These are phyloP conservation scores for Nannochloropsis gaditana DNA, from an alignment of 108 stramenopile species.

Conservation along the genomic window DNA sequence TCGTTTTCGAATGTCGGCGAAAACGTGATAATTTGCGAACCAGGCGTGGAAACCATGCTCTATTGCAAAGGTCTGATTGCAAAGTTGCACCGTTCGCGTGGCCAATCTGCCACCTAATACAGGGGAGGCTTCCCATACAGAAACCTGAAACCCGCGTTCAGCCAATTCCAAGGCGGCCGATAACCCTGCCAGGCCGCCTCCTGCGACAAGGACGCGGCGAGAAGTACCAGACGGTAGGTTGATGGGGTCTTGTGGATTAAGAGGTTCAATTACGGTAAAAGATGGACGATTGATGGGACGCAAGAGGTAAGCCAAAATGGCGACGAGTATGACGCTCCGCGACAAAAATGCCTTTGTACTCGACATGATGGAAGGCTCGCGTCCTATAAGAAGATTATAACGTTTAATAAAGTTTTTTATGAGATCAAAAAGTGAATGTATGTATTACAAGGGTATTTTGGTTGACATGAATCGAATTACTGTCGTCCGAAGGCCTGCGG, in stretches of 20 bases:
- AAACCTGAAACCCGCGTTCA: not conserved
- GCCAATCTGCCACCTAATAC: constrained; percentile 8
- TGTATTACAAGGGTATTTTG: not conserved
- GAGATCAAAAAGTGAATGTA: not conserved
- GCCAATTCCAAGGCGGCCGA: not conserved
- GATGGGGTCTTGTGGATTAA: constrained; percentile 7
- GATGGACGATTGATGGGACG: constrained; percentile 7
- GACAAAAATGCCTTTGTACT: not conserved
- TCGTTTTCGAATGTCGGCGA: constrained; percentile 19
- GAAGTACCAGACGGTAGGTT: not conserved
- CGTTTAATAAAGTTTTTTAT: not conserved
- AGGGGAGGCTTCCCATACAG: not conserved
- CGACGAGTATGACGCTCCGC: not conserved
- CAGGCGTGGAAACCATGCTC: constrained; percentile 15
- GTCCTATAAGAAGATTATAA: not conserved
- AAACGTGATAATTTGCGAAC: constrained; percentile 10
- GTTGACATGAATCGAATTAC: too few relatives aligned
- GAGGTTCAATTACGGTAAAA: constrained; percentile 9
- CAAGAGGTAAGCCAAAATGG: not conserved
- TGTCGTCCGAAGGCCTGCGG: too few relatives aligned
- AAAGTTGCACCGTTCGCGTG: not conserved
- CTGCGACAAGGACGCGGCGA: not conserved
- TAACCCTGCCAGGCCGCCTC: not conserved
- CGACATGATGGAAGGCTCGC: not conserved
- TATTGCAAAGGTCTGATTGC: constrained; percentile 13